A percentile compares a stretch with the other conserved stretches of the same genome.
phyloP scores from a whole-genome alignment of 345 rosid genomes.

The Gossypium australe region DNA sequence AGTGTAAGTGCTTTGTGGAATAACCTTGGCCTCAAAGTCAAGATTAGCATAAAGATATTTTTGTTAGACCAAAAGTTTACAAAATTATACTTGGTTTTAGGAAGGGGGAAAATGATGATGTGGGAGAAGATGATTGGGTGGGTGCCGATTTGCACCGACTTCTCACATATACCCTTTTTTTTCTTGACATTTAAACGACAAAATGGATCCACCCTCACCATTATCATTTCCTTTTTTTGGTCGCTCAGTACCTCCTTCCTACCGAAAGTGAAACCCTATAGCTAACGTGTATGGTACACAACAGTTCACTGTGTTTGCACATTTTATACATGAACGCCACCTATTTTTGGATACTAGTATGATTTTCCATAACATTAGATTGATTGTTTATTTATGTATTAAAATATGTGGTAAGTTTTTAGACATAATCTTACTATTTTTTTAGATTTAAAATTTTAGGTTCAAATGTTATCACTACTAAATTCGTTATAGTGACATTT shows the following conservation, averaged over 20 bases:
- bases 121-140: constrained; percentile 16
- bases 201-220: constrained; percentile 2
- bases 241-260: background rate
- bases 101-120: background rate
- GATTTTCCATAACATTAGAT: no score
- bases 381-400: no score
- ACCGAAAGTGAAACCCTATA: constrained; percentile 36
- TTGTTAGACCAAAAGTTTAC: background rate
- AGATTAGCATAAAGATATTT: background rate
- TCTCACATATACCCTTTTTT: constrained; percentile 24
- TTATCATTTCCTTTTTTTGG: background rate
- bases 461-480: no score
- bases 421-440: no score
- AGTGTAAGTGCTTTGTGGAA: background rate
- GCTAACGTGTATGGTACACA: background rate
- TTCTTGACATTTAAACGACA: constrained; percentile 23
- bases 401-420: no score
- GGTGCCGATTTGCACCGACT: constrained; percentile 44
- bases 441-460: no score
- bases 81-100: background rate
- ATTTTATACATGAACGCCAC: no score
- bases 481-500: no score
- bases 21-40: background rate
- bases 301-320: background rate
- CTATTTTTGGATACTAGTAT: no score